phyloP scores from a whole-genome alignment of 805 yeast genomes.

The Lipomyces yamanashiensis region DNA sequence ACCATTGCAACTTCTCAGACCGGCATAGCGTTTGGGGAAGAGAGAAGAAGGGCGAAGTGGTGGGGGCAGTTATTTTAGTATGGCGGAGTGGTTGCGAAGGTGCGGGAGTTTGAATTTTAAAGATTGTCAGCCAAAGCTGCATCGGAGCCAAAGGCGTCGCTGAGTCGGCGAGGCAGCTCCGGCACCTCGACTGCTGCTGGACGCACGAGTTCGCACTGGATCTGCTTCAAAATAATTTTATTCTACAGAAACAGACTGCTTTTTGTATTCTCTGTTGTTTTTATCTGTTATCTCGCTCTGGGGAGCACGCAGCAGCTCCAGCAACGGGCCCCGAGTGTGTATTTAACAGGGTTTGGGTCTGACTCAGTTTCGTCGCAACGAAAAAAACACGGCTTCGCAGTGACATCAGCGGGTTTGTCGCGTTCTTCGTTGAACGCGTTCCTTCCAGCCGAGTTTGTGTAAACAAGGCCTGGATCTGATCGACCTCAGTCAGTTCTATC shows the following conservation, averaged over 20 bases:
- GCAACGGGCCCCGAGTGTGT: background rate
- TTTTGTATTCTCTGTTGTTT: no score
- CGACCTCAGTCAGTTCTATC: no score
- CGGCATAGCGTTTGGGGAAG: background rate
- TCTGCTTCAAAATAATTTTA: no score
- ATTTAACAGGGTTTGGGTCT: background rate
- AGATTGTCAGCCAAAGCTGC: no score
- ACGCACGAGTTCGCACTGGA: no score
- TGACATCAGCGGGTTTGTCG: background rate
- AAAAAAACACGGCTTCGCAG: constrained; percentile 4
- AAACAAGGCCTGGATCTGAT: no score
- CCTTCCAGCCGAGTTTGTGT: background rate
- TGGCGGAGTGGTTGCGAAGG: background rate
- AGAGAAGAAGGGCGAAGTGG: constrained; percentile 7
- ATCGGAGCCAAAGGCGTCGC: no score
- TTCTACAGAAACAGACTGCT: no score
- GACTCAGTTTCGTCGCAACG: background rate
- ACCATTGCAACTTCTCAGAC: constrained; percentile 40
- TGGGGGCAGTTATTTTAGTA: background rate
- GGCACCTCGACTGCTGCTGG: no score
- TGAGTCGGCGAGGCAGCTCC: no score
- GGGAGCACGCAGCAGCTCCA: background rate
- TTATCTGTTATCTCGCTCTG: no score
- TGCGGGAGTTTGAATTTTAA: no score
- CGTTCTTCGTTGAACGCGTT: background rate